A percentile compares a stretch with the other conserved stretches of the same genome.
Conservation (phyloP, 163 green algal genomes). For the Volvox carteri region DNA sequence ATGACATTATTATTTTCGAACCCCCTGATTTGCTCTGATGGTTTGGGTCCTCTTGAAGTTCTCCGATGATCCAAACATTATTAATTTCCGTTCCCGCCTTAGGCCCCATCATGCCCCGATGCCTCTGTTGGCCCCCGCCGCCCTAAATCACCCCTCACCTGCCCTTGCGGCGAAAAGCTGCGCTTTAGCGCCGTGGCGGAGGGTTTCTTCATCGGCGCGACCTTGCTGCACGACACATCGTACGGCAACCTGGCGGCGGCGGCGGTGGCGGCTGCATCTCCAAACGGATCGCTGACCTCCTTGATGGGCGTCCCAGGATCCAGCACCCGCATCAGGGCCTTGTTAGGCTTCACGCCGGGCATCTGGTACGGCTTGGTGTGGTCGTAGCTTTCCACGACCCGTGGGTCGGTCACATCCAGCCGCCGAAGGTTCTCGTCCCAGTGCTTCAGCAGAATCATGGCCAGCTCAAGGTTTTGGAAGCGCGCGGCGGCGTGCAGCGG, state of each 20-base stretch:
- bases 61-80: too few species aligned
- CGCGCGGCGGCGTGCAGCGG: conserved; percentile 20
- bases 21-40: too few species aligned
- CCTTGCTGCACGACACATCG: not conserved
- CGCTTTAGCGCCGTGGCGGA: too few species aligned
- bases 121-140: too few species aligned
- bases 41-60: too few species aligned
- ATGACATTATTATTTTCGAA: too few species aligned
- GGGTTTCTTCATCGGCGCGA: not conserved
- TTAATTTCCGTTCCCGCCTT: too few species aligned
- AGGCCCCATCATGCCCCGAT: too few species aligned
- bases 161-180: not conserved
- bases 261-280: not conserved
- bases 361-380: conserved; percentile 13
- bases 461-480: conserved; percentile 11
- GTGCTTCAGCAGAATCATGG: conserved; percentile 25
- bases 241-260: not conserved
- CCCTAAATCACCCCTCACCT: too few species aligned
- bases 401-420: conserved; percentile 31
- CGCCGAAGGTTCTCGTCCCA: conserved; percentile 14
- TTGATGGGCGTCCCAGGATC: conserved; percentile 23
- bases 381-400: conserved; percentile 14
- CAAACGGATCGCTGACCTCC: conserved; percentile 29
- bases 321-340: conserved; percentile 11
- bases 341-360: not conserved